A percentile compares a stretch with the other conserved stretches of the same genome.
phyloP scores from a whole-genome alignment of 768 basidiomycete species.

The Rossbeevera mucosa region DNA sequence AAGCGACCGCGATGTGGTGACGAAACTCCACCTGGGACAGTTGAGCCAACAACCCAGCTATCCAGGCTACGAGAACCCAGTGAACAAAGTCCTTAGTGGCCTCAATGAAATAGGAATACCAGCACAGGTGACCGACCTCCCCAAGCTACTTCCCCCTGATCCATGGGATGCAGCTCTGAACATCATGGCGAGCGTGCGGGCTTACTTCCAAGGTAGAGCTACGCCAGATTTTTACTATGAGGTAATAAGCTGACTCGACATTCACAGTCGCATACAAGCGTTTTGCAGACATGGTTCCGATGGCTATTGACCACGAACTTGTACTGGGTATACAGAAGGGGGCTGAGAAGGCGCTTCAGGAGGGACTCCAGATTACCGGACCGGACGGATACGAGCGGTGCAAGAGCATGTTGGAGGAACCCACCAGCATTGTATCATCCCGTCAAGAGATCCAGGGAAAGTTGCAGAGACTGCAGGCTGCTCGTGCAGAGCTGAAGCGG shows the following conservation, averaged over 20 bases:
- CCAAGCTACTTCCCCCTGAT: slow-evolving; percentile 48
- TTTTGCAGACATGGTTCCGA: slow-evolving; percentile 40
- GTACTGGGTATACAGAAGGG: slow-evolving; percentile 44
- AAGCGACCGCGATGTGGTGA: slow-evolving; percentile 3
- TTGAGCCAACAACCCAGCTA: background rate
- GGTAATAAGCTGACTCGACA: background rate
- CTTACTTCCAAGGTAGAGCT: slow-evolving; percentile 67
- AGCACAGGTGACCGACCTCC: slow-evolving; percentile 39
- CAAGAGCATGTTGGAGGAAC: slow-evolving; percentile 49
- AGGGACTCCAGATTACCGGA: slow-evolving; percentile 50
- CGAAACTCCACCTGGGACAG: slow-evolving; percentile 1
- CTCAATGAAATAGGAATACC: slow-evolving; percentile 25
- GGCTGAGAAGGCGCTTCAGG: slow-evolving; percentile 42
- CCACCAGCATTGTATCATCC: slow-evolving; percentile 36
- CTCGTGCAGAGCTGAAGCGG: slow-evolving; percentile 36
- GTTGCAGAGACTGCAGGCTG: slow-evolving; percentile 45
- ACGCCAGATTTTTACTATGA: background rate
- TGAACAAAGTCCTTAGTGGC: slow-evolving; percentile 28
- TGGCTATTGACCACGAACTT: slow-evolving; percentile 38
- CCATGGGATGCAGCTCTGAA: slow-evolving; percentile 49
- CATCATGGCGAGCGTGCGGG: slow-evolving; percentile 70
- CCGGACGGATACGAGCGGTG: slow-evolving; percentile 44
- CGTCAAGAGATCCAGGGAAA: slow-evolving; percentile 50
- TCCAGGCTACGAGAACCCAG: background rate
- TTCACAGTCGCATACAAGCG: slow-evolving; percentile 45